Evolutionary conservation across 129 eudicot species (phyloP).

Genomic region (Saposhnikovia divaricata): DNA sequence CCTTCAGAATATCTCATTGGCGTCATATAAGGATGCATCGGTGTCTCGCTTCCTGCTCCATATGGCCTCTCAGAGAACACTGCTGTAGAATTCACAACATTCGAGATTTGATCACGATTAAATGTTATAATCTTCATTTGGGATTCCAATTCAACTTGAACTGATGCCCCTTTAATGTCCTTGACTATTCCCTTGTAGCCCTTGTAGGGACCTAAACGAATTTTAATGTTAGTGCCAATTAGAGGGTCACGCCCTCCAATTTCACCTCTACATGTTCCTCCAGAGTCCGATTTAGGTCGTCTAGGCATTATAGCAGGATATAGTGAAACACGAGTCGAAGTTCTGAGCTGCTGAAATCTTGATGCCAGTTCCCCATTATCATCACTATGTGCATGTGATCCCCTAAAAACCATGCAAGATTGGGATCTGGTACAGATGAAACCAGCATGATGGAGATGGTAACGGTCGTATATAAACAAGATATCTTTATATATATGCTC

Average conservation of each 20-base stretch:
- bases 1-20: slow-evolving; percentile 94
- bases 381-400: slow-evolving; percentile 54
- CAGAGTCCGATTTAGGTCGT: slow-evolving; percentile 57
- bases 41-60: slow-evolving; percentile 93
- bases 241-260: slow-evolving; percentile 52
- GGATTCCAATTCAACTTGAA: slow-evolving; percentile 79
- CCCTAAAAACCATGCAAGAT: slow-evolving; percentile 73
- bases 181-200: slow-evolving; percentile 84
- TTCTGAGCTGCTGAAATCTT: slow-evolving; percentile 42
- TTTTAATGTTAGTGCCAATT: slow-evolving; percentile 49
- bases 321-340: slow-evolving; percentile 51
- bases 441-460: slow-evolving; percentile 97
- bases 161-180: slow-evolving; percentile 57
- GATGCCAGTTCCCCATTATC: slow-evolving; percentile 54
- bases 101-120: slow-evolving; percentile 44
- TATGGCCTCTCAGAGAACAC: slow-evolving; percentile 21
- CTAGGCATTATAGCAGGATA: slow-evolving; percentile 70
- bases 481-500: slow-evolving; percentile 73
- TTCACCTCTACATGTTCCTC: slow-evolving; percentile 55
- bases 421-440: slow-evolving; percentile 90
- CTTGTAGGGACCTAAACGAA: slow-evolving; percentile 74
- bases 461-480: slow-evolving; percentile 72
- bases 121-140: slow-evolving; percentile 88
- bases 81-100: too few relatives aligned
- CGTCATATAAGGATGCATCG: slow-evolving; percentile 88